These are phyloP conservation scores for Penicillium ochrochloron DNA, from an alignment of 495 filamentous ascomycete genomes.

Conservation along the genomic window DNA sequence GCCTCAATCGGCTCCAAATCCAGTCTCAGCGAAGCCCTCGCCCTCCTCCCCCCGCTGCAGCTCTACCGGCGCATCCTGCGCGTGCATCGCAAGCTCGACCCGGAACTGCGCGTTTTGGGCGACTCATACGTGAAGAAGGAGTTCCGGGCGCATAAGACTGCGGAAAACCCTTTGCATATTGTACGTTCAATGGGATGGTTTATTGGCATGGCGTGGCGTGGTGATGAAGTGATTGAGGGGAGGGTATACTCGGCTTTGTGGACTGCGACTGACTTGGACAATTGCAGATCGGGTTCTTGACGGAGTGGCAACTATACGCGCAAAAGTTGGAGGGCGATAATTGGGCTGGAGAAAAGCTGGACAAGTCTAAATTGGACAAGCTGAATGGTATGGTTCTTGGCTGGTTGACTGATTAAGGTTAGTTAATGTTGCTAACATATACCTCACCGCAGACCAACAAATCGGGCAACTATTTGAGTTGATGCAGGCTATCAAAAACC, in stretches of 20 bases:
- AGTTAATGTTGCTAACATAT: constrained; percentile 15
- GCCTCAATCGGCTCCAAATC: constrained; percentile 52
- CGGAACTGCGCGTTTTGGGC: constrained; percentile 78
- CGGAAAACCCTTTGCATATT: constrained; percentile 92
- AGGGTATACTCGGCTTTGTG: neutral
- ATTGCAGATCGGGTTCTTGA: constrained; percentile 85
- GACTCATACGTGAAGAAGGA: constrained; percentile 92
- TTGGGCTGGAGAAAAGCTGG: constrained; percentile 80
- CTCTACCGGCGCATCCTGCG: constrained; percentile 88
- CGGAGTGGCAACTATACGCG: constrained; percentile 94
- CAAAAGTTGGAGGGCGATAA: constrained; percentile 85
- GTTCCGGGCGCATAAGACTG: constrained; percentile 77
- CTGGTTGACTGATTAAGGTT: constrained; percentile 7
- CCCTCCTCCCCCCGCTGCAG: constrained; percentile 86
- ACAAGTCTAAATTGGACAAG: constrained; percentile 79
- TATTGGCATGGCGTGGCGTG: neutral
- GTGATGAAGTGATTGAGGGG: neutral
- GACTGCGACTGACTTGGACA: constrained; percentile 21
- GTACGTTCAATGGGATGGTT: constrained; percentile 52
- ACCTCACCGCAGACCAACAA: constrained; percentile 72
- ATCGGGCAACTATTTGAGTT: constrained; percentile 92
- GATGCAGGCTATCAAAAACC: constrained; percentile 77
- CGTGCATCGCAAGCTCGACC: constrained; percentile 78
- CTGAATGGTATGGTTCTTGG: constrained; percentile 81
- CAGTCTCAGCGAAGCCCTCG: constrained; percentile 63